These are phyloP conservation scores for Dactylis glomerata DNA, from an alignment of 176 grass and related monocot genomes.

Conservation along the genomic window DNA sequence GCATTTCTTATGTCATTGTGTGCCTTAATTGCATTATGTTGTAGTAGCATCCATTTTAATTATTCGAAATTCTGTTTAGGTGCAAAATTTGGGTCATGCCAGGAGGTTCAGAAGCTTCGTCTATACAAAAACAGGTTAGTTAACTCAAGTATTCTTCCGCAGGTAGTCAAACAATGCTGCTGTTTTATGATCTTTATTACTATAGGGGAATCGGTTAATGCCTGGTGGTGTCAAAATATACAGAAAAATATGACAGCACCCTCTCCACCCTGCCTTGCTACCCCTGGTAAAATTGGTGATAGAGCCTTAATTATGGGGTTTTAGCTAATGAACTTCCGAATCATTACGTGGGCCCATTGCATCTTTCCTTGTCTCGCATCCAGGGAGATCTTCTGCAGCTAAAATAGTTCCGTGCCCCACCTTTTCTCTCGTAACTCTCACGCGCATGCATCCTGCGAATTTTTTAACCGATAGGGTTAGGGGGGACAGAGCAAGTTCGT, in stretches of 20 bases:
- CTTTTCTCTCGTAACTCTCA: too few relatives aligned
- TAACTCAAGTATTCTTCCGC: not conserved
- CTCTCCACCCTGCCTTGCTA: not conserved
- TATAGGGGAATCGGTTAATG: not conserved
- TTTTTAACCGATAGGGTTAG: too few relatives aligned
- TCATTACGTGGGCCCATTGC: not conserved
- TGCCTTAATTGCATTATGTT: conserved; percentile 27
- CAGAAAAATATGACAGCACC: not conserved
- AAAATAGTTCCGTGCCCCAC: too few relatives aligned
- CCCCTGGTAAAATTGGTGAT: not conserved
- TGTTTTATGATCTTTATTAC: not conserved
- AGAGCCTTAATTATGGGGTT: not conserved
- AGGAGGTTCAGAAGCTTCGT: conserved; percentile 81
- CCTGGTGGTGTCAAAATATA: not conserved
- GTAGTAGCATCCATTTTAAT: conserved; percentile 38
- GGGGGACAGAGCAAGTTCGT: too few relatives aligned
- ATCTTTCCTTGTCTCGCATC: not conserved
- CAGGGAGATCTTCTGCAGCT: not conserved
- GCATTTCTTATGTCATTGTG: not conserved
- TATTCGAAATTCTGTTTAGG: conserved; percentile 54
- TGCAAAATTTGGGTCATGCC: conserved; percentile 82
- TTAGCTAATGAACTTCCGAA: not conserved
- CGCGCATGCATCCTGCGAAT: too few relatives aligned
- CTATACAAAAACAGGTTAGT: conserved; percentile 84
- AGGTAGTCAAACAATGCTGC: not conserved